These are phyloP conservation scores for Datisca glomerata DNA, from an alignment of 306 rosid species.

Conservation along the genomic window DNA sequence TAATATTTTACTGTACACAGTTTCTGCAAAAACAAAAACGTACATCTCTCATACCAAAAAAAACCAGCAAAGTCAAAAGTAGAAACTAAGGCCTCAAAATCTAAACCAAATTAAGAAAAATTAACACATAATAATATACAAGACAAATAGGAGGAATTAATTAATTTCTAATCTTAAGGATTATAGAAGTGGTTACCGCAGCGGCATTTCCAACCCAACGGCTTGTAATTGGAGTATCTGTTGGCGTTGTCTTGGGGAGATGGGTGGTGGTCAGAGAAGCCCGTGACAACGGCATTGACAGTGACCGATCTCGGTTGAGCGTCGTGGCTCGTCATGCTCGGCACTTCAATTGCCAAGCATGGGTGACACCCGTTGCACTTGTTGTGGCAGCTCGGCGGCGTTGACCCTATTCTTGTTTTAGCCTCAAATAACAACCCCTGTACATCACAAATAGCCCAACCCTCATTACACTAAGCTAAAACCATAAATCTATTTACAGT, in stretches of 20 bases:
- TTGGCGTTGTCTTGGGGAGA: slow-evolving; percentile 15
- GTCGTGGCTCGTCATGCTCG: slow-evolving; percentile 35
- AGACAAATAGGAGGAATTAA: no score
- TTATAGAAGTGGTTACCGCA: slow-evolving; percentile 47
- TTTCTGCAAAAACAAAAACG: no score
- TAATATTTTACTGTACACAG: no score
- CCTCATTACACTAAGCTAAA: no score
- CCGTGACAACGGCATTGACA: no score
- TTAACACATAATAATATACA: no score
- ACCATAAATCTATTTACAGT: neutral
- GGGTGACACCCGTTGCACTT: slow-evolving; percentile 58
- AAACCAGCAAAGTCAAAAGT: no score
- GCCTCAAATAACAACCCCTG: slow-evolving; percentile 21
- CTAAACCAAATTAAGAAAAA: no score
- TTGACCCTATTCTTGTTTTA: slow-evolving; percentile 45
- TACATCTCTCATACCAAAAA: no score
- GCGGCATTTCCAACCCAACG: slow-evolving; percentile 59
- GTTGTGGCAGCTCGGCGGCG: slow-evolving; percentile 58
- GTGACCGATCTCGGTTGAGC: no score
- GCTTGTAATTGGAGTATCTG: slow-evolving; percentile 57
- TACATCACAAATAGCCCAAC: no score
- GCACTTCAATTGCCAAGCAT: slow-evolving; percentile 57
- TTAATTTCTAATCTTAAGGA: slow-evolving; percentile 35
- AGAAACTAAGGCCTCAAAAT: no score
- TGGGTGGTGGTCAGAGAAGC: slow-evolving; percentile 13